Percentiles rank a stretch among this genome's conserved stretches.
These are phyloP conservation scores for Ophiostoma fasciatum DNA, from an alignment of 2,329 filamentous ascomycete genomes.

Conservation along the genomic window DNA sequence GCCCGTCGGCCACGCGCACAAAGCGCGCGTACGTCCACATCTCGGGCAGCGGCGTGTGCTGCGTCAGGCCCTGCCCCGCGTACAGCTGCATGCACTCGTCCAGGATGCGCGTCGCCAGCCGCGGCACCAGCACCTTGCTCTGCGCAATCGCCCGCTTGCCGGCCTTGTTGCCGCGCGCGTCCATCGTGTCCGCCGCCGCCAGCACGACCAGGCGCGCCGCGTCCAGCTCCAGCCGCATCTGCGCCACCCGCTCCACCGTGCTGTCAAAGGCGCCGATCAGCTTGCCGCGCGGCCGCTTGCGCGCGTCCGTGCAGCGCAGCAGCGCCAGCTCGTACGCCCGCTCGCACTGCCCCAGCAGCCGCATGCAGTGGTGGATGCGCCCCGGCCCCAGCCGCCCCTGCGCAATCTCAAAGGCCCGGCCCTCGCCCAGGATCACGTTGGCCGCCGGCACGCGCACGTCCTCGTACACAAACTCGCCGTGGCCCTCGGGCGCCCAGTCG, in stretches of 20 bases:
- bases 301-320: conserved; percentile 79
- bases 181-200: conserved; percentile 91
- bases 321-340: conserved; percentile 88
- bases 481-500: conserved; percentile 91
- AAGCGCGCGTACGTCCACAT: conserved; percentile 78
- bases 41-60: conserved; percentile 89
- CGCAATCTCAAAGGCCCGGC: conserved; percentile 93
- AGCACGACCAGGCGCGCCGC: conserved; percentile 76
- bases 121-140: conserved; percentile 82
- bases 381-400: conserved; percentile 91
- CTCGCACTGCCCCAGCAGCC: conserved; percentile 80
- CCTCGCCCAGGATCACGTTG: conserved; percentile 83
- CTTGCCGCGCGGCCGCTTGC: conserved; percentile 84
- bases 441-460: conserved; percentile 74
- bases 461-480: conserved; percentile 79
- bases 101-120: conserved; percentile 69
- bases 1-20: conserved; percentile 75
- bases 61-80: conserved; percentile 76
- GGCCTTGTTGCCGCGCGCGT: conserved; percentile 72
- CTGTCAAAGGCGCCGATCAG: conserved; percentile 77
- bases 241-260: conserved; percentile 88
- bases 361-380: conserved; percentile 96
- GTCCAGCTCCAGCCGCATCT: conserved; percentile 85
- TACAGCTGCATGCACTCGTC: conserved; percentile 89
- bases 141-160: conserved; percentile 91